Conservation (phyloP, 495 filamentous ascomycete genomes). For the Penicillium taxi region DNA sequence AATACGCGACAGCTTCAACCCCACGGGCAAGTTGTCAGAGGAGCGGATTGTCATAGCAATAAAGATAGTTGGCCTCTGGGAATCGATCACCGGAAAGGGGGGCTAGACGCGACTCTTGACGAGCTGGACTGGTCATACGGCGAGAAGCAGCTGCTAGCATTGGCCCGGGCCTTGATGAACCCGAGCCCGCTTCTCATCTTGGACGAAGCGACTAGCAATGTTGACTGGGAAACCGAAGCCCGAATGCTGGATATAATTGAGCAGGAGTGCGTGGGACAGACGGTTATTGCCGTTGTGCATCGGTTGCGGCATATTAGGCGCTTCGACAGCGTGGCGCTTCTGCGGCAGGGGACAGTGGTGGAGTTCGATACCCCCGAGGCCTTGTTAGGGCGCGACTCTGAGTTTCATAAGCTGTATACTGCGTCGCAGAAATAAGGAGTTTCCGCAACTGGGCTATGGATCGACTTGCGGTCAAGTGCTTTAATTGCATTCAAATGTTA, state of each 20-base stretch:
- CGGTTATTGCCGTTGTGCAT: conserved; percentile 39
- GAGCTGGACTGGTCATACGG: conserved; percentile 15
- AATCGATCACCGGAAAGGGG: conserved; percentile 14
- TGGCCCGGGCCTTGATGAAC: conserved; percentile 16
- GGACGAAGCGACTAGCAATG: conserved; percentile 25
- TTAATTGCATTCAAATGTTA: too few species aligned
- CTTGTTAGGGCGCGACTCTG: conserved; percentile 2
- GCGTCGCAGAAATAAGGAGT: too few species aligned
- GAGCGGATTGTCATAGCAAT: conserved; percentile 4
- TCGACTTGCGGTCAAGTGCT: too few species aligned
- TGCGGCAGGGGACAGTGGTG: conserved; percentile 16
- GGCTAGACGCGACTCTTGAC: conserved; percentile 5
- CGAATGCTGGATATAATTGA: conserved; percentile 8
- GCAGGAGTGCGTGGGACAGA: neutral
- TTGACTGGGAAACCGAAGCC: conserved; percentile 18
- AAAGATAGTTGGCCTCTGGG: conserved; percentile 15
- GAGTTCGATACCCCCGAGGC: conserved; percentile 20
- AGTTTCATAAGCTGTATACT: conserved; percentile 4
- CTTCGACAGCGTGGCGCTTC: conserved; percentile 33
- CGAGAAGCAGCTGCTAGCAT: conserved; percentile 15
- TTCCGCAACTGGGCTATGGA: too few species aligned
- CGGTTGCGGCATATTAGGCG: conserved; percentile 31
- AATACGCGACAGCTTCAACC: conserved; percentile 7
- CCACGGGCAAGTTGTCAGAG: conserved; percentile 11
- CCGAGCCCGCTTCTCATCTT: conserved; percentile 12